phyloP scores from a whole-genome alignment of 306 rosid genomes.

The Cucurbita moschata region DNA sequence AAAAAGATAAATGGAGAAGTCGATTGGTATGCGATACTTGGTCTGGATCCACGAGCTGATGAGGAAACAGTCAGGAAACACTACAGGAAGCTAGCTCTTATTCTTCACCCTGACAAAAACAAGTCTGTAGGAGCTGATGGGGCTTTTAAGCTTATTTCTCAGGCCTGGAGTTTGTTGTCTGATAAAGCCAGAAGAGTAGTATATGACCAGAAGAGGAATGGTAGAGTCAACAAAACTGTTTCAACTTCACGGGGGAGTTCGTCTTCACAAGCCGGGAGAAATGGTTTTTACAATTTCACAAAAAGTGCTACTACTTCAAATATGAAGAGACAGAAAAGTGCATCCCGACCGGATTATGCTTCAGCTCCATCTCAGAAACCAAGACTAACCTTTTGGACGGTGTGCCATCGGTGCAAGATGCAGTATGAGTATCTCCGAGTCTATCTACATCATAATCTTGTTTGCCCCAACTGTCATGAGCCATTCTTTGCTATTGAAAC shows the following conservation, averaged over 20 bases:
- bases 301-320: constrained; percentile 37
- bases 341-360: constrained; percentile 24
- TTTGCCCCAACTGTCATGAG: constrained; percentile 85
- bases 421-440: constrained; percentile 86
- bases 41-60: constrained; percentile 46
- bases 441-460: constrained; percentile 75
- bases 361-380: constrained; percentile 37
- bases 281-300: constrained; percentile 42
- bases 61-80: constrained; percentile 61
- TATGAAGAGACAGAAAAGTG: constrained; percentile 38
- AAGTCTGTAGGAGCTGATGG: constrained; percentile 78
- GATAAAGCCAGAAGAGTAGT: constrained; percentile 44
- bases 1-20: constrained; percentile 53
- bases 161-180: constrained; percentile 83
- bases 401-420: constrained; percentile 78
- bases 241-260: constrained; percentile 27
- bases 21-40: constrained; percentile 90
- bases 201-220: constrained; percentile 47
- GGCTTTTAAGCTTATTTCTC: constrained; percentile 76
- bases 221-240: constrained; percentile 22
- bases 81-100: constrained; percentile 77
- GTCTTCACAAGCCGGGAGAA: constrained; percentile 31
- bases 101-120: constrained; percentile 95
- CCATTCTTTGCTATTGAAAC: constrained; percentile 75
- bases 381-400: constrained; percentile 81